Base-by-base conservation (phyloP, 257 asterid genomes). In the Solanum chiquidenum region DNA sequence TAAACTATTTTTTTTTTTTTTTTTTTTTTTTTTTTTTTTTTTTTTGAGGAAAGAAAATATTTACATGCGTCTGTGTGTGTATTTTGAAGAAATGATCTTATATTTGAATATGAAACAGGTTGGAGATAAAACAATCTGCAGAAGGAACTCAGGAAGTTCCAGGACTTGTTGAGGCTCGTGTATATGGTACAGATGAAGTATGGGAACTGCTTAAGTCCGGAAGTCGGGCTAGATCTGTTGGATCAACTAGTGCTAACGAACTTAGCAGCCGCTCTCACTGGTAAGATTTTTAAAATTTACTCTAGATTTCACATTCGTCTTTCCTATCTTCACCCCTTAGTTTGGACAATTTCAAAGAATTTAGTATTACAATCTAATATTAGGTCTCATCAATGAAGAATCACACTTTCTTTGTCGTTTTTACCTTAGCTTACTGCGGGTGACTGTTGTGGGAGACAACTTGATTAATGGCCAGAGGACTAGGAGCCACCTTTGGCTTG, bases 131-230 rank as follows among this genome's bases (percentile, higher is more conserved):
- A 89, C 99, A 96, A 92, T 97, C 99, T 86, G 98, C 99, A 84
- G 99, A 96, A 91, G 99, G 99, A 87, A 97, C 98, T 85, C 99
- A 94, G 91, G 99, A 97, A 91, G 99, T 96, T 84, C 99, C 99
- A 85, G 99, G 99, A 75, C 98, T 97, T 87, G 94, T 94, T 89
- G 99, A 96, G 93, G 92, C 98, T 89, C 93, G 88, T 14, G 99
- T 94, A 60, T 86, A 92, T 89, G 91, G 94, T 83, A 97, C 96
- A 52, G 91, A 92, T 90, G 98, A 94, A 85, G 99, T 97, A 20
- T 97, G 99, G 99, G 93, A 90, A 86, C 90, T 97, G 86, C 98
- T 97, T 46, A 91, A 90, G 85, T 91, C 91, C 37, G 99, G 99
- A 86, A 92, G 98, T 87, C 98, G 87, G 91, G 98, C 90, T 84